Evolutionary conservation across 2,329 filamentous ascomycete genomes (phyloP).

Genomic region (Graphilbum fragrans): DNA sequence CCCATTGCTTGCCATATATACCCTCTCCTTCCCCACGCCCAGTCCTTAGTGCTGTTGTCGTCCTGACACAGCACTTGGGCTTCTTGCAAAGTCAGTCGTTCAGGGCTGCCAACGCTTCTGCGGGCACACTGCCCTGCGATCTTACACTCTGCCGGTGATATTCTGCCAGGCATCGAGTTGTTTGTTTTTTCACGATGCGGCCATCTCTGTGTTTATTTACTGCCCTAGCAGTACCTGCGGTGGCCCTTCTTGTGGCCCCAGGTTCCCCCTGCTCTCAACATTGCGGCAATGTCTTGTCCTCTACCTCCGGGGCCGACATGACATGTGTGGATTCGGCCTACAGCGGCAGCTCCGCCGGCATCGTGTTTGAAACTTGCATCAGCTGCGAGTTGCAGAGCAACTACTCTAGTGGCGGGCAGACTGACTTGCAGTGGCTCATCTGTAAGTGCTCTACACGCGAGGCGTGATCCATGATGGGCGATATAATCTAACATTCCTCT

Average conservation of each 20-base stretch:
- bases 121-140: too few species aligned
- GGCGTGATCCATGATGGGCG: too few species aligned
- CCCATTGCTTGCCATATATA: too few species aligned
- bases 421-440: slow-evolving; percentile 41
- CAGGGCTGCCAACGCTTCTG: too few species aligned
- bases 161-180: too few species aligned
- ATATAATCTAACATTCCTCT: background rate
- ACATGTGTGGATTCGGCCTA: slow-evolving; percentile 32
- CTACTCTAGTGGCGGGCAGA: slow-evolving; percentile 26
- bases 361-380: slow-evolving; percentile 39
- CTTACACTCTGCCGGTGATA: too few species aligned
- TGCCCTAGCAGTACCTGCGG: slow-evolving; percentile 10
- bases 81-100: too few species aligned
- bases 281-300: slow-evolving; percentile 41
- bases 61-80: too few species aligned
- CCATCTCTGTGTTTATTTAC: slow-evolving; percentile 9
- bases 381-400: slow-evolving; percentile 38
- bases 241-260: slow-evolving; percentile 28
- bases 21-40: too few species aligned
- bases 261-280: slow-evolving; percentile 35
- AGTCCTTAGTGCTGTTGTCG: too few species aligned
- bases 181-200: slow-evolving; percentile 7
- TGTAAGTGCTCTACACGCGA: slow-evolving; percentile 29
- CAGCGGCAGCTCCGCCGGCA: slow-evolving; percentile 23
- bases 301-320: slow-evolving; percentile 33